Base-by-base conservation (phyloP, 192 early-diverging fungal genomes). In the Lunasporangiospora selenospora region DNA sequence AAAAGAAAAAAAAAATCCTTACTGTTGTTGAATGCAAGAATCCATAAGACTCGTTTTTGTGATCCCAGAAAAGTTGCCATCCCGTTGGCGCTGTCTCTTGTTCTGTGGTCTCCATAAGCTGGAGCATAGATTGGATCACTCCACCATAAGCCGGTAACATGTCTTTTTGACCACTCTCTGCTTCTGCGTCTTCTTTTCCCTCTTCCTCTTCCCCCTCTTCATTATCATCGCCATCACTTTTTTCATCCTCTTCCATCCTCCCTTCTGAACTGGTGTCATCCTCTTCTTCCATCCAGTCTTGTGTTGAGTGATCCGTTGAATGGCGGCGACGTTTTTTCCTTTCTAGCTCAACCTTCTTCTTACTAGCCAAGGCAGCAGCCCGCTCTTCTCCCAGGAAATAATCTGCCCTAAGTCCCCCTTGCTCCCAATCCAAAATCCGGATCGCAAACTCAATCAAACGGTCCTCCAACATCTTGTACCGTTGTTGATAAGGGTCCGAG, bases 381-480 rank as follows among this genome's bases (percentile, higher is more conserved):
- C 69, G 26, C 2, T 52, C 69, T 26, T 62, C 37, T 2, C 66
- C 66, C 31, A 70, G 24, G 21, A 70, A 70, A 29, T 70, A 70
- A 4, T 4, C 43, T 2, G 44, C 47, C 13, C 61, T 70, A 51
- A 70, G 37, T 7, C 66, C 66, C 1, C 66, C 66, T 30, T 70
- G 50, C 27, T 73, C 69, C 69, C 69, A 73, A 41, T 73, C 69
- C 18, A 73, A 34, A 24, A 73, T 57, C 34, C 69, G 69, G 26
- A 73, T 73, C 13, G 69, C 69, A 46, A 73, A 73, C 49, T 62
- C 59, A 6, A 73, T 63, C 21, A 73, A 24, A 4, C 41, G 32
- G 1, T 29, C 26, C 13, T 73, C 69, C 1, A 73, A 39, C 0
- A 53, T 37, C 29, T 73, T 41, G n/a, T n/a, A n/a, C n/a, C n/a